Evolutionary conservation across 1,284 basidiomycete genomes (phyloP), one percentile per base, ranked within the genome.

Genomic region (Anthracocystis panici-leucophaei): DNA sequence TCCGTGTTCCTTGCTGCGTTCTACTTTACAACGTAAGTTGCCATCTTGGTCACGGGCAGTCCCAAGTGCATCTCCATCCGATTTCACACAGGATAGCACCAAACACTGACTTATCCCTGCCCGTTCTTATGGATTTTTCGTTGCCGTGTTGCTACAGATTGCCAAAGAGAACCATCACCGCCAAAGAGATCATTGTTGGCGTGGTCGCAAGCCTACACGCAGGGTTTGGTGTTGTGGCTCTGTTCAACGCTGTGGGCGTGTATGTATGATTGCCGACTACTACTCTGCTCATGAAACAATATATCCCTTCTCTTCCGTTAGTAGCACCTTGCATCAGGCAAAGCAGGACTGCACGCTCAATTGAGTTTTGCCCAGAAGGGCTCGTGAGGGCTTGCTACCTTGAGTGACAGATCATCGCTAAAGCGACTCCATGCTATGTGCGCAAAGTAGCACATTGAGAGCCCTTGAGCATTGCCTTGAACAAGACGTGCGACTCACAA

Each of bases 201-300:
- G 25, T 78, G 20, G 45, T 65, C 1, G 71, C 75, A 20, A 80
- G 78, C 41, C 56, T 80, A 33, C 72, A 75, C 55, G 79, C 78
- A 27, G 81, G 81, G 23, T 65, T 79, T 50, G 81, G 81, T 38
- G 62, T 78, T 10, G 81, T 83, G 11, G 80, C 81, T 8, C 65
- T 82, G 35, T 82, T 83, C 65, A 82, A 79, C 46, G 75, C 81
- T n/a, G 77, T 83, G 9, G 81, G 81, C n/a, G 80, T 83, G 10
- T 76, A 82, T 51, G 75, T 82, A 35, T 81, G 50, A 72, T 54
- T 59, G 11, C 35, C 27, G 14, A 8, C 10, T 20, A 21, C 2
- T 27, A 12, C 10, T 20, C n/a, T 25, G 12, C 33, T 27, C 20
- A 4, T 46, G 18, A 53, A 46, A 42, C 66, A 70, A 57, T 59